Percentiles rank a stretch among this genome's conserved stretches.
phyloP scores from a whole-genome alignment of 2,329 filamentous ascomycete genomes.

The Domatiomyces globalis region DNA sequence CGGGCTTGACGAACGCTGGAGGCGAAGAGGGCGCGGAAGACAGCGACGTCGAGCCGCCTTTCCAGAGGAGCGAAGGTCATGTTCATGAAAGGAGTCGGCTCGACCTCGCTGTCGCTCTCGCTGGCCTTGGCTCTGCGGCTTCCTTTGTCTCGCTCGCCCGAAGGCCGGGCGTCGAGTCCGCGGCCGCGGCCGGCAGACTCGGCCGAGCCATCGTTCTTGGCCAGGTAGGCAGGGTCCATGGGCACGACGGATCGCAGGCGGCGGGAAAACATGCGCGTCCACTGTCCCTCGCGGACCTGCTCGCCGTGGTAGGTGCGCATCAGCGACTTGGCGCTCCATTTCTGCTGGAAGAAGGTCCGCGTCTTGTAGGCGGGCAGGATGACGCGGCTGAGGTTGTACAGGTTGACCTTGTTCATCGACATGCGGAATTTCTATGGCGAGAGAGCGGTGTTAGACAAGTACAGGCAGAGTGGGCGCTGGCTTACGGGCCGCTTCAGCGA shows the following conservation, averaged over 20 bases:
- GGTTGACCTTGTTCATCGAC: conserved; percentile 94
- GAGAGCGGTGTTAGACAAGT: neutral
- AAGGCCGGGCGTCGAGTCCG: conserved; percentile 37
- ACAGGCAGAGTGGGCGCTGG: neutral
- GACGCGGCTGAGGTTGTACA: conserved; percentile 66
- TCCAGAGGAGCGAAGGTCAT: conserved; percentile 92
- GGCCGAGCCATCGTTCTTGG: conserved; percentile 64
- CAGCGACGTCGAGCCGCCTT: conserved; percentile 79
- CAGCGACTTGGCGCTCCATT: conserved; percentile 80
- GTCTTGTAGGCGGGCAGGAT: conserved; percentile 28
- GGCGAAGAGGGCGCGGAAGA: conserved; percentile 86
- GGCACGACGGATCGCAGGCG: conserved; percentile 69
- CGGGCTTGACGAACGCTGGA: conserved; percentile 85
- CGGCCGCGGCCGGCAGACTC: conserved; percentile 72
- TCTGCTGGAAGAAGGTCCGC: conserved; percentile 89
- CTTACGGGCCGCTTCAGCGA: conserved; percentile 27
- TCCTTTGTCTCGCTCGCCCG: neutral
- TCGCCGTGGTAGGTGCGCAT: conserved; percentile 87
- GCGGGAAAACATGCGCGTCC: conserved; percentile 82
- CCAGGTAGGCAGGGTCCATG: conserved; percentile 71
- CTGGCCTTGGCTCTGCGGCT: conserved; percentile 4
- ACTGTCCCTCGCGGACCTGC: conserved; percentile 82
- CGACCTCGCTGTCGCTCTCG: conserved; percentile 17
- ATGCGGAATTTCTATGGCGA: conserved; percentile 72
- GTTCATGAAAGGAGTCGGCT: conserved; percentile 66